Percentiles rank a stretch among this genome's conserved stretches.
Evolutionary conservation across 2,329 filamentous ascomycete species (phyloP).

Genomic region (Colletotrichum lupini): DNA sequence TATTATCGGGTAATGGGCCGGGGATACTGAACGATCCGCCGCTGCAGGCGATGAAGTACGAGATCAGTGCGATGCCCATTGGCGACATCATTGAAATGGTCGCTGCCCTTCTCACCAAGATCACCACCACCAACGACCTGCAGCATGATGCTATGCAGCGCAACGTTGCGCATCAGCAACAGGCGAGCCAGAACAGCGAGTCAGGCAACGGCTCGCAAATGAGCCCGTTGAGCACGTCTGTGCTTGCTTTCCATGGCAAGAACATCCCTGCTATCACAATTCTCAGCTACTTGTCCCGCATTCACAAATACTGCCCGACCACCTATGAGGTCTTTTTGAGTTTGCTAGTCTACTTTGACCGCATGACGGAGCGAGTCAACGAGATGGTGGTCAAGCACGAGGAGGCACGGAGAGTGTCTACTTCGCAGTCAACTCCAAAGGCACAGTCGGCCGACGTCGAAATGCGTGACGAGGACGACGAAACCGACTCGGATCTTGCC

Average conservation of each 20-base stretch:
- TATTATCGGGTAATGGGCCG: slow-evolving; percentile 64
- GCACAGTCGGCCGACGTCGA: slow-evolving; percentile 42
- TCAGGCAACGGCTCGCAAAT: slow-evolving; percentile 67
- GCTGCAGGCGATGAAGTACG: slow-evolving; percentile 76
- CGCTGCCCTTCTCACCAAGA: slow-evolving; percentile 93
- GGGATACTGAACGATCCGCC: slow-evolving; percentile 63
- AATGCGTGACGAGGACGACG: slow-evolving; percentile 53
- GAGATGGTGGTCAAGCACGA: slow-evolving; percentile 78
- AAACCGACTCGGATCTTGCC: slow-evolving; percentile 62
- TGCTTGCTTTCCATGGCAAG: slow-evolving; percentile 97
- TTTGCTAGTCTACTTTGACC: slow-evolving; percentile 95
- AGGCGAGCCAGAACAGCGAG: slow-evolving; percentile 60
- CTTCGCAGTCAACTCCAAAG: slow-evolving; percentile 39
- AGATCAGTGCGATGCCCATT: slow-evolving; percentile 98
- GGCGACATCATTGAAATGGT: slow-evolving; percentile 99
- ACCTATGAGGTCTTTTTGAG: slow-evolving; percentile 98
- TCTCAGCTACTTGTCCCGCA: slow-evolving; percentile 91
- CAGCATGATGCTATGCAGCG: slow-evolving; percentile 93
- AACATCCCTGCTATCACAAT: slow-evolving; percentile 98
- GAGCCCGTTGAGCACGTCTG: slow-evolving; percentile 69
- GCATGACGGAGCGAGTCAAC: slow-evolving; percentile 98
- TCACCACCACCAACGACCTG: slow-evolving; percentile 94
- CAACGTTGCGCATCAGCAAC: slow-evolving; percentile 68
- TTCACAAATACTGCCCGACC: slow-evolving; percentile 98
- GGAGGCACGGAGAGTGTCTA: slow-evolving; percentile 57